Base-by-base conservation (phyloP, 2,329 filamentous ascomycete genomes). In the Xylariaceae sp. region DNA sequence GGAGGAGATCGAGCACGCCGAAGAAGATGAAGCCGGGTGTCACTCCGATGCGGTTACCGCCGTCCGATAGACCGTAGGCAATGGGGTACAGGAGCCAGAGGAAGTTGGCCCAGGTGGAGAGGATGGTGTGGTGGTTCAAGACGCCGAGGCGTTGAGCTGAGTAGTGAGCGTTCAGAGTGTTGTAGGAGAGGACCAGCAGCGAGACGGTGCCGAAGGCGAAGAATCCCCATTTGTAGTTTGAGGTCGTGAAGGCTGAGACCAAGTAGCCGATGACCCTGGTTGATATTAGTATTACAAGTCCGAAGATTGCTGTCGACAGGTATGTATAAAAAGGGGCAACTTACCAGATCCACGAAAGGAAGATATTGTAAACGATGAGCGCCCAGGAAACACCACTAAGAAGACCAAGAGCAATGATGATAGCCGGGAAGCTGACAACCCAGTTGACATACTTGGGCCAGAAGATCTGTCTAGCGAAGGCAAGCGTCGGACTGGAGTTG, bases 141-240 rank as follows among this genome's bases (percentile, higher is more conserved):
- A 79, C 69, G 11, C 75, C 77, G 53, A 81, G 67, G 50, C 76
- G 76, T 45, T 64, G 65, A 10, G 79, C 78, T 1, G 70, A 67
- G 6, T 68, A 69, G 59, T 77, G 75, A 53, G 73, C 68, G 53
- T 70, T 63, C 35, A 82, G 63, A 1, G 77, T 80, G 62, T 74
- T 76, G 68, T 73, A 70, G 34, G 76, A 75, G n/a, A 83, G 73
- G 53, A 79, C 71, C 5, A 78, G 44, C 59, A 73, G 80, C 45
- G 79, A 77, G 13, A 77, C 61, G 11, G 77, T 79, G 63, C 80
- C 81, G 58, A 82, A 81, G 62, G 72, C 76, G 67, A 73, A 84
- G 74, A 82, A 84, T 4, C 82, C 82, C 81, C 81, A 84, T 71
- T 82, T 83, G 72, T 84, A 83, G 65, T 72, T 75, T 52, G 76